A percentile compares a stretch with the other conserved stretches of the same genome.
phyloP scores from a whole-genome alignment of 2,329 filamentous ascomycete genomes.

The Lasiodiplodia theobromae region DNA sequence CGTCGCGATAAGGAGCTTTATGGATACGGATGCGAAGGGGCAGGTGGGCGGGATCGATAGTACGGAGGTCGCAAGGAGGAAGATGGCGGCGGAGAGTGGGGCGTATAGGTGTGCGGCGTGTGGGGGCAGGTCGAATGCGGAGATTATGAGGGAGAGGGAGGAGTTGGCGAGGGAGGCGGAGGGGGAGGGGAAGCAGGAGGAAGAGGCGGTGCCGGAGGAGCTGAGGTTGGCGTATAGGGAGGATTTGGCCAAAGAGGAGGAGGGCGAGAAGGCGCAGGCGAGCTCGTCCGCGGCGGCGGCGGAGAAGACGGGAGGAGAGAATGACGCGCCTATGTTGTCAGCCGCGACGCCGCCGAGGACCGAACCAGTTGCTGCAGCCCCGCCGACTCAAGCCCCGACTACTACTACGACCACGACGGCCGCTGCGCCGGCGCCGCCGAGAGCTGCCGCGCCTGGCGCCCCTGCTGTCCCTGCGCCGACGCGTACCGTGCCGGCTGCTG shows the following conservation, averaged over 20 bases:
- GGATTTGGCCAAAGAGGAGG: conserved; percentile 61
- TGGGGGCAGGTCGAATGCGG: conserved; percentile 69
- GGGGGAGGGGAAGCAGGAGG: conserved; percentile 45
- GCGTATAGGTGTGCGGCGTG: conserved; percentile 75
- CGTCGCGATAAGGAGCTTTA: conserved; percentile 80
- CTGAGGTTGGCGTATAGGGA: conserved; percentile 75
- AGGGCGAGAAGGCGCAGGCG: conserved; percentile 34
- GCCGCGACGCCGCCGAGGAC: neutral
- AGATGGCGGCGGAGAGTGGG: conserved; percentile 72
- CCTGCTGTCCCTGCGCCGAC: conserved; percentile 31
- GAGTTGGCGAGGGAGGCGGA: conserved; percentile 60
- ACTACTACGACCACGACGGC: neutral
- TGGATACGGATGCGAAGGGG: conserved; percentile 87
- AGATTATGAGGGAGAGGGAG: conserved; percentile 76
- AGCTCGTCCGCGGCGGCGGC: conserved; percentile 3
- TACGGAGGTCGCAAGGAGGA: conserved; percentile 61
- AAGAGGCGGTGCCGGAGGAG: conserved; percentile 60
- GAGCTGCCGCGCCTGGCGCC: conserved; percentile 23
- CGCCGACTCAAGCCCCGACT: neutral
- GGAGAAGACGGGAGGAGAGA: neutral
- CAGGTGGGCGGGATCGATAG: conserved; percentile 87
- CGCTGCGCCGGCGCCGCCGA: neutral
- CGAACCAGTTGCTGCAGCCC: neutral
- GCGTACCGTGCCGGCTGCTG: conserved; percentile 13
- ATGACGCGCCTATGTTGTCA: neutral